Conservation (phyloP, 2,329 filamentous ascomycete species). For the Ceratocystis diversiconidia region DNA sequence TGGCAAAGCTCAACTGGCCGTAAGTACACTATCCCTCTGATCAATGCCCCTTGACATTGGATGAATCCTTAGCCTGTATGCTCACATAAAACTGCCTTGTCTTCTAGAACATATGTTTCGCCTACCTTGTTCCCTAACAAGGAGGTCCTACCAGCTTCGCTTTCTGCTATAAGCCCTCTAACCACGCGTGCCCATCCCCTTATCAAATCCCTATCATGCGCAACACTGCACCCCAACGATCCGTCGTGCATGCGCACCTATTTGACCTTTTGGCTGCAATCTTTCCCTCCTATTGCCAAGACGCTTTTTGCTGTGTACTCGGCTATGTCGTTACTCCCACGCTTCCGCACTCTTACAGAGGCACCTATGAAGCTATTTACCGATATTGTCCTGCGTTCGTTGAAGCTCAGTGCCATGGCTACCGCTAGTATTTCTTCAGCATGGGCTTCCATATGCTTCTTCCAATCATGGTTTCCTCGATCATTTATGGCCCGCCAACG, state of each 20-base stretch:
- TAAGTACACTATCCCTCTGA: slow-evolving; percentile 31
- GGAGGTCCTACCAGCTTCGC: slow-evolving; percentile 48
- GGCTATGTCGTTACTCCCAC: slow-evolving; percentile 50
- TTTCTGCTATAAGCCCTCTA: slow-evolving; percentile 60
- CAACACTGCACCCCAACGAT: slow-evolving; percentile 72
- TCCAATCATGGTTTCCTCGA: slow-evolving; percentile 65
- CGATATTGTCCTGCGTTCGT: slow-evolving; percentile 50
- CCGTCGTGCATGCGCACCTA: slow-evolving; percentile 81
- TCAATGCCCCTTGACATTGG: not conserved
- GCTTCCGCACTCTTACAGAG: slow-evolving; percentile 52
- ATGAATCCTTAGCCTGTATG: slow-evolving; percentile 18
- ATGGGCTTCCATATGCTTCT: slow-evolving; percentile 83
- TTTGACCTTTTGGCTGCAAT: slow-evolving; percentile 70
- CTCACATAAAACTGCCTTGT: slow-evolving; percentile 13
- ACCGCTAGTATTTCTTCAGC: slow-evolving; percentile 72
- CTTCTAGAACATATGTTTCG: slow-evolving; percentile 54
- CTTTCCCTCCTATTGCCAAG: slow-evolving; percentile 65
- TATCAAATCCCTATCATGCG: slow-evolving; percentile 74
- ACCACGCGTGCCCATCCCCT: slow-evolving; percentile 75
- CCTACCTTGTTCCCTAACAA: slow-evolving; percentile 73
- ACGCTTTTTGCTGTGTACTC: slow-evolving; percentile 65
- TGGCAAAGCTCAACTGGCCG: slow-evolving; percentile 75
- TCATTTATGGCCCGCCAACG: slow-evolving; percentile 64
- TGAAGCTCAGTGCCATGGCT: slow-evolving; percentile 59
- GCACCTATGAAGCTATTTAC: slow-evolving; percentile 49